phyloP scores from a whole-genome alignment of 1,139 yeast genomes.

The Hyphopichia fennica region DNA sequence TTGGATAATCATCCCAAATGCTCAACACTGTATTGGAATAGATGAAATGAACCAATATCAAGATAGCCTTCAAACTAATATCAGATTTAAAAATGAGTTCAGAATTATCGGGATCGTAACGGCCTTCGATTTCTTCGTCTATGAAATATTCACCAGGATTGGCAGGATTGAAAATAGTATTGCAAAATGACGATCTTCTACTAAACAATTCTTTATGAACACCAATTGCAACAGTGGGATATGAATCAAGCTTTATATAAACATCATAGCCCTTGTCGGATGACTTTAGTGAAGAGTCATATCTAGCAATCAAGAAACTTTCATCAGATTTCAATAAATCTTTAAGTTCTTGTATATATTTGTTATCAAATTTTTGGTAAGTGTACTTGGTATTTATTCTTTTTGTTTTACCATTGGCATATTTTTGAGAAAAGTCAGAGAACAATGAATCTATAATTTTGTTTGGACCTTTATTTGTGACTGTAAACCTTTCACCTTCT shows the following conservation, averaged over 20 bases:
- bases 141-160: slow-evolving; percentile 14
- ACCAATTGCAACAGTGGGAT: slow-evolving; percentile 23
- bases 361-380: slow-evolving; percentile 14
- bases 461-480: background rate
- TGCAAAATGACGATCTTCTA: slow-evolving; percentile 27
- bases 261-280: slow-evolving; percentile 22
- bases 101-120: slow-evolving; percentile 13
- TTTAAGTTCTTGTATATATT: slow-evolving; percentile 9
- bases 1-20: slow-evolving; percentile 26
- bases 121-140: slow-evolving; percentile 21
- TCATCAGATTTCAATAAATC: slow-evolving; percentile 16
- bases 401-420: slow-evolving; percentile 12
- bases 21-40: slow-evolving; percentile 29
- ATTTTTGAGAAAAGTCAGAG: slow-evolving; percentile 14
- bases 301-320: slow-evolving; percentile 8
- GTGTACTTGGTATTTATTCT: slow-evolving; percentile 14
- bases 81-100: slow-evolving; percentile 16
- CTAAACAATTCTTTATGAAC: slow-evolving; percentile 31
- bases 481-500: background rate
- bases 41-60: slow-evolving; percentile 33
- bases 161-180: slow-evolving; percentile 19
- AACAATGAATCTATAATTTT: slow-evolving; percentile 16
- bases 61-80: slow-evolving; percentile 25
- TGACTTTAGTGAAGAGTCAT: slow-evolving; percentile 3
- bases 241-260: slow-evolving; percentile 16